Conservation (phyloP, 2,329 filamentous ascomycete species). For the Triangularia setosa region DNA sequence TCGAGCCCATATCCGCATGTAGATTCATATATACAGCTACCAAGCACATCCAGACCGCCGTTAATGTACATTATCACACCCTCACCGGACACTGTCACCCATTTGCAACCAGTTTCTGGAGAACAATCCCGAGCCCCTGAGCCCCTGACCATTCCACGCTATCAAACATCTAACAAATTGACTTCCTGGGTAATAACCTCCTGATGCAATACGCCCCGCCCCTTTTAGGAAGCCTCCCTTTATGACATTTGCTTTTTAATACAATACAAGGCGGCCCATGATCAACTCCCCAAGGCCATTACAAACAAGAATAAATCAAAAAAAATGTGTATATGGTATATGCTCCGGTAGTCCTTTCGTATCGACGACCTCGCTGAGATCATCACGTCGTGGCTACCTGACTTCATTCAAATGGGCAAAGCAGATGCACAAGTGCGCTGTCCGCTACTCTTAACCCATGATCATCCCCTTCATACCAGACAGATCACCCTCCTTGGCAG, state of each 20-base stretch:
- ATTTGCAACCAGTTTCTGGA: not conserved
- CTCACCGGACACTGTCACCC: not conserved
- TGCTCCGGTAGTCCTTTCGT: conserved; percentile 5
- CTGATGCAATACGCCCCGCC: conserved; percentile 23
- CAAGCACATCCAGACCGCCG: not conserved
- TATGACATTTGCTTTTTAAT: conserved; percentile 22
- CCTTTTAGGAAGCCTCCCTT: conserved; percentile 25
- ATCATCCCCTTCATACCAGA: conserved; percentile 73
- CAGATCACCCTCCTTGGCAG: conserved; percentile 96
- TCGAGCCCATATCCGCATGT: not conserved
- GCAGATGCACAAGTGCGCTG: not conserved
- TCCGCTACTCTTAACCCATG: conserved; percentile 52
- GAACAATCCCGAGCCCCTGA: conserved; percentile 17
- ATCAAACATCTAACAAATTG: conserved; percentile 20
- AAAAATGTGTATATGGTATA: conserved; percentile 18
- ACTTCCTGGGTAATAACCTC: conserved; percentile 16
- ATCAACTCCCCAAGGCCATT: conserved; percentile 18
- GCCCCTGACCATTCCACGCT: conserved; percentile 12
- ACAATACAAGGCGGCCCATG: conserved; percentile 24
- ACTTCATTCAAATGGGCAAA: not conserved
- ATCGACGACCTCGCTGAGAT: conserved; percentile 4
- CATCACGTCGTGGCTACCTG: not conserved
- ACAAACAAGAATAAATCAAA: conserved; percentile 19
- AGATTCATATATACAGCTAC: not conserved
- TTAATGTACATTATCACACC: not conserved